These are phyloP conservation scores for Ulmus americana DNA, from an alignment of 331 rosid genomes.

Conservation along the genomic window DNA sequence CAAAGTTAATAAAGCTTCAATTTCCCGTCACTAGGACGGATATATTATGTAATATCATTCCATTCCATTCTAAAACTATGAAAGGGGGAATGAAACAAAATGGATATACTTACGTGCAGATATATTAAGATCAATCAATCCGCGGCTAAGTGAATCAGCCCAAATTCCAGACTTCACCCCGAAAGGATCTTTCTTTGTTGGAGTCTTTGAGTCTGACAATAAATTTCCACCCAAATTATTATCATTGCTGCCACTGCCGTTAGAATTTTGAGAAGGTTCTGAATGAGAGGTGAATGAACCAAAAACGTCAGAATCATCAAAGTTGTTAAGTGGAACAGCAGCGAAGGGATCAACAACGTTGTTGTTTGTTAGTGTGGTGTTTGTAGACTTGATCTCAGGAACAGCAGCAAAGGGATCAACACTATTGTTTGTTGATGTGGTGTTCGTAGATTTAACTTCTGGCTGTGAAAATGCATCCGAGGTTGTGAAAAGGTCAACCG, in stretches of 20 bases:
- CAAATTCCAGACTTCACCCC: slow-evolving; percentile 92
- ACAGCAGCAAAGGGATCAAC: slow-evolving; percentile 89
- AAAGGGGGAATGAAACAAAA: not conserved
- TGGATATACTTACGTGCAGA: slow-evolving; percentile 72
- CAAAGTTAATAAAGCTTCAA: not conserved
- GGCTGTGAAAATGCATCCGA: slow-evolving; percentile 58
- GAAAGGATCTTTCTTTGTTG: slow-evolving; percentile 56
- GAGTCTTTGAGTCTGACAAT: slow-evolving; percentile 33
- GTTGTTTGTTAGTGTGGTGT: slow-evolving; percentile 32
- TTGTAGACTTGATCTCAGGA: slow-evolving; percentile 48
- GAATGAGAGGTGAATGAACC: slow-evolving; percentile 68
- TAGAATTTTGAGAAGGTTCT: slow-evolving; percentile 45
- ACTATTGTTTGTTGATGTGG: slow-evolving; percentile 34
- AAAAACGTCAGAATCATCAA: slow-evolving; percentile 72
- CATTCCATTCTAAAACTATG: not conserved
- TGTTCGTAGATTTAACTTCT: slow-evolving; percentile 42
- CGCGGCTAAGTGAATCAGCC: slow-evolving; percentile 98
- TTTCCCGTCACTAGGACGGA: not conserved
- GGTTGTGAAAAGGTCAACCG: slow-evolving; percentile 62
- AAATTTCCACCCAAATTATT: slow-evolving; percentile 36
- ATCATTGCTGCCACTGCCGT: slow-evolving; percentile 27
- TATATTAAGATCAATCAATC: slow-evolving; percentile 92
- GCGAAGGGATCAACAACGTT: slow-evolving; percentile 76
- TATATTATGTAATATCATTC: slow-evolving; percentile 1
- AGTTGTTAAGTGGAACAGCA: slow-evolving; percentile 74